Conservation (phyloP, 306 rosid genomes). For the Inga laurina region DNA sequence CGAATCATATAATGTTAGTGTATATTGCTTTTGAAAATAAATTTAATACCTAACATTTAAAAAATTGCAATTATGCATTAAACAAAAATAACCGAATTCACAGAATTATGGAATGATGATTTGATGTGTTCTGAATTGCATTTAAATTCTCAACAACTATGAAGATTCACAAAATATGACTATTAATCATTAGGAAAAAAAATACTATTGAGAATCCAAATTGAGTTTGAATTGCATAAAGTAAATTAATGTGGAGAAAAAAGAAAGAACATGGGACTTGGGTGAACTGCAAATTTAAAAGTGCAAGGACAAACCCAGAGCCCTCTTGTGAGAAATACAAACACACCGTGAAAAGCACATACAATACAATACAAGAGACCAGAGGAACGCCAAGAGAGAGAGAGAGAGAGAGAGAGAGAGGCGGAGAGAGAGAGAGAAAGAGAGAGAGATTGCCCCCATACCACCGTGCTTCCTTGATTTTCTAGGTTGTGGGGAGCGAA, state of each 20-base stretch:
- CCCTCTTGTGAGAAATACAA: background rate
- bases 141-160: background rate
- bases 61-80: background rate
- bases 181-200: background rate
- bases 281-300: background rate
- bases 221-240: background rate
- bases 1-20: background rate
- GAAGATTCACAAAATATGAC: background rate
- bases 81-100: background rate
- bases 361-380: background rate
- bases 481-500: background rate
- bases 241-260: background rate
- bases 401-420: background rate
- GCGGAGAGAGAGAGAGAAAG: background rate
- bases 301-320: background rate
- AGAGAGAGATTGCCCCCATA: background rate
- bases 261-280: background rate
- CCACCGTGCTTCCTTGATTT: conserved; percentile 3
- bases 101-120: background rate
- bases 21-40: background rate
- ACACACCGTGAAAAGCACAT: background rate
- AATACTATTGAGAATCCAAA: background rate
- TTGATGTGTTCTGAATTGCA: background rate
- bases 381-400: background rate
- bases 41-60: background rate